Evolutionary conservation across 2,329 filamentous ascomycete genomes (phyloP).

Genomic region (Diaporthe australafricana): DNA sequence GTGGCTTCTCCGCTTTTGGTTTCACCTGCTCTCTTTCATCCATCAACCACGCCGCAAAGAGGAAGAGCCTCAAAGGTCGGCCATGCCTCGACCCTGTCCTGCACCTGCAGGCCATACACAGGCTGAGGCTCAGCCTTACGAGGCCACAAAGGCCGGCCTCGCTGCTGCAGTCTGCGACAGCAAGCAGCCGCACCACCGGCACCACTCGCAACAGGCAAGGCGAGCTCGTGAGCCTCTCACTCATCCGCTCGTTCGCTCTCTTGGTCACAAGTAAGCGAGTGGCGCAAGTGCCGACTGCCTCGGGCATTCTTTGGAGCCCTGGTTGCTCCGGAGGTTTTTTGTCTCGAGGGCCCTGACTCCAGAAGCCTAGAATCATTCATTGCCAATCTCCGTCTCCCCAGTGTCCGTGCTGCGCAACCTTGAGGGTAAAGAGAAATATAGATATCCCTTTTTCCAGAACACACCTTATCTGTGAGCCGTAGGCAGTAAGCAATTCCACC

Average conservation of each 20-base stretch:
- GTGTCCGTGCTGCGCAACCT: constrained; percentile 23
- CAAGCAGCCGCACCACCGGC: neutral
- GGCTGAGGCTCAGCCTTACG: constrained; percentile 23
- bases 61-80: constrained; percentile 15
- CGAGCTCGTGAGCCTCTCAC: neutral
- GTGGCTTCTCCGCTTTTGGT: constrained; percentile 25
- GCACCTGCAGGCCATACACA: neutral
- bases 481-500: neutral
- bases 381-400: constrained; percentile 25
- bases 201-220: too few species aligned
- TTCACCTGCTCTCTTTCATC: constrained; percentile 11
- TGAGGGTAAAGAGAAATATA: constrained; percentile 20
- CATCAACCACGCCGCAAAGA: neutral
- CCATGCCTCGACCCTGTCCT: constrained; percentile 2
- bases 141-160: constrained; percentile 17
- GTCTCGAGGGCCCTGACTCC: constrained; percentile 9
- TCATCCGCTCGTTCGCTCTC: neutral
- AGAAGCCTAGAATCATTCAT: constrained; percentile 23
- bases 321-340: neutral
- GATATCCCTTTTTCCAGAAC: constrained; percentile 18
- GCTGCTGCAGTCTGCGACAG: constrained; percentile 6
- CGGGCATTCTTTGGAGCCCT: constrained; percentile 16
- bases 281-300: constrained; percentile 16
- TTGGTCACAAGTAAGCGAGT: neutral
- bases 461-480: neutral